A percentile compares a stretch with the other conserved stretches of the same genome.
Conservation (phyloP, 495 filamentous ascomycete genomes). For the Clavariopsis aquatica region DNA sequence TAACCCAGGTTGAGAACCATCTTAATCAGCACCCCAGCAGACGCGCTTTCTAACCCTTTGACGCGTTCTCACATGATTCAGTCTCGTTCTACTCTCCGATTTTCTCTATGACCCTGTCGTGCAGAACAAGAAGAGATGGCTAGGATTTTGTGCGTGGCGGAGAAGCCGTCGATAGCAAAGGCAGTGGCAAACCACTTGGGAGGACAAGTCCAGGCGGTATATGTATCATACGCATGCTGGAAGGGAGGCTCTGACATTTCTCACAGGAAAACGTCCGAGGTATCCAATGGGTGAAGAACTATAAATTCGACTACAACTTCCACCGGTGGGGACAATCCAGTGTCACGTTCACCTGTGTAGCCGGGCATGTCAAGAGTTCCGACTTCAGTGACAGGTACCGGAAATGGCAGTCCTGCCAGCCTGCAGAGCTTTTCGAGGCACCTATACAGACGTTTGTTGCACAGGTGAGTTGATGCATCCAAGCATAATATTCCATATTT, state of each 20-base stretch:
- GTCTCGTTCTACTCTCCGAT: not conserved
- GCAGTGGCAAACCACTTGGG: conserved; percentile 87
- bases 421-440: conserved; percentile 78
- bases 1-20: not conserved
- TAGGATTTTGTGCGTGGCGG: conserved; percentile 86
- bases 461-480: conserved; percentile 51
- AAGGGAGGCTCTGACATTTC: not conserved
- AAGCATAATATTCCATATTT: not conserved
- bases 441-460: conserved; percentile 67
- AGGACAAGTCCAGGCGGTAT: conserved; percentile 68
- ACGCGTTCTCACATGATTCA: conserved; percentile 35
- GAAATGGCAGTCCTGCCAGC: conserved; percentile 78
- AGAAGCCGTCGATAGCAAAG: conserved; percentile 95
- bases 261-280: conserved; percentile 58
- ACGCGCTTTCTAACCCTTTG: conserved; percentile 12
- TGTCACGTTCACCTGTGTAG: conserved; percentile 90
- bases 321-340: conserved; percentile 76
- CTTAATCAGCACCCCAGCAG: not conserved
- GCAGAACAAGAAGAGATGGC: conserved; percentile 16
- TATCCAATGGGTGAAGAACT: conserved; percentile 87
- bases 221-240: conserved; percentile 38
- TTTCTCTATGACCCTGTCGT: conserved; percentile 2
- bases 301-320: conserved; percentile 87
- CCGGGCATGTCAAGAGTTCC: conserved; percentile 74
- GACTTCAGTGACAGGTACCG: conserved; percentile 72